phyloP scores from a whole-genome alignment of 768 basidiomycete species.

The Pleurotus sapidus region DNA sequence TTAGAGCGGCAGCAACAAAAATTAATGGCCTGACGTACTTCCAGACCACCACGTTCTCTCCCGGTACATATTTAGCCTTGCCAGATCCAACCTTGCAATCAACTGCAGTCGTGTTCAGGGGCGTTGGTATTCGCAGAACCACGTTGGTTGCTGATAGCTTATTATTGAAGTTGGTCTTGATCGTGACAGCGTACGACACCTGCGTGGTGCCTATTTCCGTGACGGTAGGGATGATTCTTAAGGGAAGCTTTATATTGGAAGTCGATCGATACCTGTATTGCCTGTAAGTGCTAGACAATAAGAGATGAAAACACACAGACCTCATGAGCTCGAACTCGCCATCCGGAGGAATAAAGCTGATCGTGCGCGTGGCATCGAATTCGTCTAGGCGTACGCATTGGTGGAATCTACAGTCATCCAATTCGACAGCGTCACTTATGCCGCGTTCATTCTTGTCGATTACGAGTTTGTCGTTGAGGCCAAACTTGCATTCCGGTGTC shows the following conservation, averaged over 20 bases:
- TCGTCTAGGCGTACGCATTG: constrained; percentile 95
- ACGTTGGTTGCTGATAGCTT: constrained; percentile 94
- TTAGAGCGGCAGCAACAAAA: not conserved
- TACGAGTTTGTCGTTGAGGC: constrained; percentile 96
- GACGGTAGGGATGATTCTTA: constrained; percentile 86
- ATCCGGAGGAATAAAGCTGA: constrained; percentile 97
- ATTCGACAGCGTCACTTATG: constrained; percentile 79
- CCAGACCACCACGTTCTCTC: constrained; percentile 96
- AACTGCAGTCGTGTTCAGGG: constrained; percentile 88
- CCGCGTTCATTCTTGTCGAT: constrained; percentile 81
- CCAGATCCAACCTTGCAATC: constrained; percentile 90
- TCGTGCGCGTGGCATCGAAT: constrained; percentile 91
- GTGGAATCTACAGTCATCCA: constrained; percentile 98
- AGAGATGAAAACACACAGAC: constrained; percentile 37
- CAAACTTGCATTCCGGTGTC: constrained; percentile 98
- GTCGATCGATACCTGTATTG: constrained; percentile 85
- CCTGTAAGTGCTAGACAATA: not conserved
- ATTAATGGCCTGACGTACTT: constrained; percentile 63
- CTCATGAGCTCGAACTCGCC: constrained; percentile 99
- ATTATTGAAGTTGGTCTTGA: constrained; percentile 86
- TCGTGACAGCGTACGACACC: constrained; percentile 86
- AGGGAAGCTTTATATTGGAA: constrained; percentile 91
- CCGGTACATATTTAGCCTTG: constrained; percentile 97
- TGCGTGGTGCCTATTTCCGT: constrained; percentile 90
- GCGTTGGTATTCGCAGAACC: constrained; percentile 92